Evolutionary conservation across 495 filamentous ascomycete genomes (phyloP), one percentile per base, ranked within the genome.

Genomic region (Hyaloscypha variabilis): DNA sequence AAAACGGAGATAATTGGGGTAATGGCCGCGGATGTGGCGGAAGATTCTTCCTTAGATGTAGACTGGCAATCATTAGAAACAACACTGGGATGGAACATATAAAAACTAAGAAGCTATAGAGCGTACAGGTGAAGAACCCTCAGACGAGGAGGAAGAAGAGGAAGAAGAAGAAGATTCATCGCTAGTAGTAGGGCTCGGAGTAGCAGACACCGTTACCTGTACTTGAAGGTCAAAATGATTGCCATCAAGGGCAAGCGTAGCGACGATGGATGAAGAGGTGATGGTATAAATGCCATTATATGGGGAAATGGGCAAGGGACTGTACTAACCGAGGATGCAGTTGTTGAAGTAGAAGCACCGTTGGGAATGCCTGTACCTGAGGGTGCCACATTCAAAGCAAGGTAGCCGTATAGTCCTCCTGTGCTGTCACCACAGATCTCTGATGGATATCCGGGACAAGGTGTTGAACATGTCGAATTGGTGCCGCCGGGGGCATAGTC

Each of bases 391-490:
- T 67, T 69, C 30, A 87, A 72, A 36, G 76, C 66, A 51, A 87
- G 76, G 69, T 94, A 94, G 54, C 80, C 88, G 69, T 79, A 94
- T 2, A 90, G 69, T 11, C 76, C 81, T 52, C 23, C 49, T 6
- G 8, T 19, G 21, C 82, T 73, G 67, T 80, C 84, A 59, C 91
- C 91, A 73, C 91, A 93, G 25, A 77, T 73, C 60, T 94, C 90
- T 21, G 34, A 56, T 6, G 82, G 84, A 71, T 86, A 94, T 23
- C 90, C 91, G 28, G 90, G 90, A 69, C 91, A 94, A 6, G 62
- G 54, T 8, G 77, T 69, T 64, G 78, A 78, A 75, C 91, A 94
- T 17, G 39, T 46, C 39, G 13, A 17, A 25, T 71, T 75, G n/a
- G n/a, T n/a, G 69, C 65, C 75, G 21, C 78, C 69, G 17, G 70